A percentile compares a stretch with the other conserved stretches of the same genome.
phyloP scores from a whole-genome alignment of 129 eudicot species.

The Flaveria trinervia region DNA sequence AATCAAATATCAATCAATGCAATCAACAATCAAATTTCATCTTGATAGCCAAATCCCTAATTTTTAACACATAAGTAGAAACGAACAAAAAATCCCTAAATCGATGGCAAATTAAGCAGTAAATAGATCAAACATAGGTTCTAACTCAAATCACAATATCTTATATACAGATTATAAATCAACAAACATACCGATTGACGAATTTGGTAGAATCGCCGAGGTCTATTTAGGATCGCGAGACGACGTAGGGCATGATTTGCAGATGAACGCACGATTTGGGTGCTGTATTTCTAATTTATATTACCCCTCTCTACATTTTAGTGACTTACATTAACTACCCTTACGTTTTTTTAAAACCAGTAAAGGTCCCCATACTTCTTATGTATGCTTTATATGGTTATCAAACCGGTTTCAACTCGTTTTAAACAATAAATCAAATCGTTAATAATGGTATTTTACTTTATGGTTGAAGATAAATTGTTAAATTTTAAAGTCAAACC shows the following conservation, averaged over 20 bases:
- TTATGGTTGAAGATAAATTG: too few relatives aligned
- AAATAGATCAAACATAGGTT: not conserved
- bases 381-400: not conserved
- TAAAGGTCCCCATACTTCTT: not conserved
- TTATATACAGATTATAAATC: not conserved
- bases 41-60: constrained; percentile 3
- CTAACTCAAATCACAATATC: not conserved
- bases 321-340: constrained; percentile 1
- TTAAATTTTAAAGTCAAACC: too few relatives aligned
- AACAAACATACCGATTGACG: constrained; percentile 22
- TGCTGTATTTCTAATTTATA: not conserved
- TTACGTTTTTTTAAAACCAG: not conserved
- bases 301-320: not conserved
- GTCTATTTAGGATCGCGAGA: constrained; percentile 27
- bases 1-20: not conserved
- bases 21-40: not conserved
- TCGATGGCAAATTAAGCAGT: constrained; percentile 8
- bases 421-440: not conserved
- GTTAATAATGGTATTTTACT: too few relatives aligned
- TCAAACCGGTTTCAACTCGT: not conserved
- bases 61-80: not conserved
- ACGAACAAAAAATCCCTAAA: constrained; percentile 14
- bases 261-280: constrained; percentile 21
- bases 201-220: constrained; percentile 7
- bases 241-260: constrained; percentile 8